These are phyloP conservation scores for Skeletonema potamos DNA, from an alignment of 108 stramenopile species.

Conservation along the genomic window DNA sequence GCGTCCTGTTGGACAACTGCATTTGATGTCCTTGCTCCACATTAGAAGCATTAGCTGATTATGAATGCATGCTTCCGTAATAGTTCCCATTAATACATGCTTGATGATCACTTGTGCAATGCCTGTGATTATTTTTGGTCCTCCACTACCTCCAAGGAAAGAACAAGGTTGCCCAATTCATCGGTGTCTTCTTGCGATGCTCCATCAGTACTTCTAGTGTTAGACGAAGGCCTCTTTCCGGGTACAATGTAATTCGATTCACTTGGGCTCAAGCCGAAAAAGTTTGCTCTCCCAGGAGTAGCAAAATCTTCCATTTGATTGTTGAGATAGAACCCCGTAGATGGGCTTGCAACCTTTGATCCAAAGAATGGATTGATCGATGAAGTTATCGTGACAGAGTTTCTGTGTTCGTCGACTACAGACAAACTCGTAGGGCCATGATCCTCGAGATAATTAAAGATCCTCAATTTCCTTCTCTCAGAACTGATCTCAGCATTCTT, in stretches of 20 bases:
- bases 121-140: constrained; percentile 83
- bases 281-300: constrained; percentile 63
- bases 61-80: constrained; percentile 70
- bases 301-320: constrained; percentile 72
- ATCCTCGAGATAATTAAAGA: constrained; percentile 79
- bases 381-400: constrained; percentile 72
- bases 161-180: constrained; percentile 37
- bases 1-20: constrained; percentile 46
- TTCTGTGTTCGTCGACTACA: constrained; percentile 75
- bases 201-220: not conserved
- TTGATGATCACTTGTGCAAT: constrained; percentile 74
- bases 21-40: constrained; percentile 45
- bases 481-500: constrained; percentile 12
- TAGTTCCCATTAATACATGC: constrained; percentile 53
- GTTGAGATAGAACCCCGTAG: constrained; percentile 80
- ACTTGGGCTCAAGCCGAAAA: constrained; percentile 67
- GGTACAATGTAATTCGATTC: constrained; percentile 68
- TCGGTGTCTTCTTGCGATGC: too few species aligned
- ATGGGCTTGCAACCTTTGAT: constrained; percentile 53
- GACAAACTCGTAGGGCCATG: constrained; percentile 78
- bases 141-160: constrained; percentile 78
- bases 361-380: constrained; percentile 78
- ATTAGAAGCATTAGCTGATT: constrained; percentile 62
- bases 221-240: constrained; percentile 72
- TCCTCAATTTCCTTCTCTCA: constrained; percentile 22